Conservation (phyloP, 1,284 basidiomycete species). For the Rhodofomes roseus region DNA sequence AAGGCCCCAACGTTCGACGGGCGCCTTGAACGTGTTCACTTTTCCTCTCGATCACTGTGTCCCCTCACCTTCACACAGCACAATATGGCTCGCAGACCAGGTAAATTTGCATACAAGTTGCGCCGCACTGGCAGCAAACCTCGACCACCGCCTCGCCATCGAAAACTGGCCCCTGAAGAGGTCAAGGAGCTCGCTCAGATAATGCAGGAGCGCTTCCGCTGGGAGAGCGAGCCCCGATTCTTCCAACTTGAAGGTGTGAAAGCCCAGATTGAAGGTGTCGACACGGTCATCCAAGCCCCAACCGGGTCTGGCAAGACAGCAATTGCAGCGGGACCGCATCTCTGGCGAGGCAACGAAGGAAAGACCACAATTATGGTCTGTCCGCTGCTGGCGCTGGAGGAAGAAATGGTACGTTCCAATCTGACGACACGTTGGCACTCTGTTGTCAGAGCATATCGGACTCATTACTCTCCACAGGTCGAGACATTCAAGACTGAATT, state of each 20-base stretch:
- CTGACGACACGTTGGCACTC: too few species aligned
- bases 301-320: neutral
- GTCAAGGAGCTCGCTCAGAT: neutral
- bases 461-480: conserved; percentile 14
- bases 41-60: too few species aligned
- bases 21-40: too few species aligned
- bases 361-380: conserved; percentile 33
- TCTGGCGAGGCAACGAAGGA: conserved; percentile 16
- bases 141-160: too few species aligned
- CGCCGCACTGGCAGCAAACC: too few species aligned
- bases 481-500: conserved; percentile 27
- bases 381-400: conserved; percentile 34
- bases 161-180: neutral
- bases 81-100: too few species aligned
- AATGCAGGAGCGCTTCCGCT: neutral
- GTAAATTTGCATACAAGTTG: too few species aligned
- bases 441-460: neutral
- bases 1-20: too few species aligned
- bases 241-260: conserved; percentile 5
- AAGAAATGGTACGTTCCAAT: conserved; percentile 31
- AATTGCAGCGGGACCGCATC: conserved; percentile 31
- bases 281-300: conserved; percentile 30
- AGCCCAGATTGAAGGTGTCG: conserved; percentile 23
- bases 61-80: too few species aligned
- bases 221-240: conserved; percentile 5